phyloP scores from a whole-genome alignment of 2,329 filamentous ascomycete genomes.

The Fusarium globosum region DNA sequence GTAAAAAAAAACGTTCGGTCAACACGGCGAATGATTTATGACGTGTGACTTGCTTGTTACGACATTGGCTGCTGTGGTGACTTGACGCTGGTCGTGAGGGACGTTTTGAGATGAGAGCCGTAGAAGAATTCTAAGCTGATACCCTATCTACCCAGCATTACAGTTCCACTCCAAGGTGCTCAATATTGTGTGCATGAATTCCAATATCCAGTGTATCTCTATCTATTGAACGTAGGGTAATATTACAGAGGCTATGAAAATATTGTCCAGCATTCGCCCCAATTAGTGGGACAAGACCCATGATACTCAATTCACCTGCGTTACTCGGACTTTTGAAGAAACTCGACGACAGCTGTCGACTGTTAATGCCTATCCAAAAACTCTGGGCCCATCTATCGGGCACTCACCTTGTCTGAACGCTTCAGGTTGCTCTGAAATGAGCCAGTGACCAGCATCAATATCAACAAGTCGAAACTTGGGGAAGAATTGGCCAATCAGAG shows the following conservation, averaged over 20 bases:
- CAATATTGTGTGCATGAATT: neutral
- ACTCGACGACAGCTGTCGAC: conserved; percentile 69
- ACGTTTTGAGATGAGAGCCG: conserved; percentile 24
- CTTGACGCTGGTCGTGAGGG: conserved; percentile 15
- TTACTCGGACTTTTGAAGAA: conserved; percentile 64
- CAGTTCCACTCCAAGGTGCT: neutral
- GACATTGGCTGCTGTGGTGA: conserved; percentile 32
- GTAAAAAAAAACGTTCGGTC: conserved; percentile 50
- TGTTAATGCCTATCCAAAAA: neutral
- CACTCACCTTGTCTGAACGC: conserved; percentile 77
- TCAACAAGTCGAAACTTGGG: conserved; percentile 79
- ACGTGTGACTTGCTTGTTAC: conserved; percentile 17
- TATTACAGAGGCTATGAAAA: conserved; percentile 5
- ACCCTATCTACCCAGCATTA: conserved; percentile 2
- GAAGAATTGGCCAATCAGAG: conserved; percentile 85
- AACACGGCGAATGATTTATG: conserved; percentile 39
- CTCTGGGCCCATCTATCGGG: neutral
- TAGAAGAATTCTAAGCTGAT: conserved; percentile 31
- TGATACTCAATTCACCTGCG: neutral
- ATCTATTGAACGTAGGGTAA: conserved; percentile 14
- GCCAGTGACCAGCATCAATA: conserved; percentile 85
- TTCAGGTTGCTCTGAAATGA: conserved; percentile 88
- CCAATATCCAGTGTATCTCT: conserved; percentile 6
- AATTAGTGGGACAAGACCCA: conserved; percentile 17
- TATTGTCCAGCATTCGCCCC: conserved; percentile 10